Base-by-base conservation (phyloP, 225 moss, liverwort and hornwort genomes). In the Polytrichum commune region DNA sequence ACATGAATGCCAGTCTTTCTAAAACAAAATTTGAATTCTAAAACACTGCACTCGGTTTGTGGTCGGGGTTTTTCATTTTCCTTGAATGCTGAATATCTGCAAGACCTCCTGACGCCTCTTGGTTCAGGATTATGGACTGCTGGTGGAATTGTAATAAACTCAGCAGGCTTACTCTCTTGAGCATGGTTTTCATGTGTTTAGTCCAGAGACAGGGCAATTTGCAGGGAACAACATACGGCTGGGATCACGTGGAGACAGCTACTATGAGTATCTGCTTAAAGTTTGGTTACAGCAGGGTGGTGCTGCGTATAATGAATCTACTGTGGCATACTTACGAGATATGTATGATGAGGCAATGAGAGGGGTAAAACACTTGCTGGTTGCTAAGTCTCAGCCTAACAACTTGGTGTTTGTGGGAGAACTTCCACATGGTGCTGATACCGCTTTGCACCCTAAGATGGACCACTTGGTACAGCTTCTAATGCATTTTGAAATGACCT, bases 281-380 rank as follows among this genome's bases (percentile, higher is more conserved):
- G 94, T 98, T n/a, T 98, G 97, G 94, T 79, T 98, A 85, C 97
- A 92, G 80, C 94, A 94, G 75, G 97, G 97, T 29, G 97, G 97
- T 79, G 94, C 86, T 65, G 88, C 88, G 19, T 76, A 89, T 60
- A 94, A 92, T 69, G 82, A 83, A 65, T 91, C 92, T 27, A 63
- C 79, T 64, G 97, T 98, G 30, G 74, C 90, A 8, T 98, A 94
- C 75, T 74, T 98, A 74, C 88, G 94, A 75, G 85, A 84, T 2
- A 98, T 98, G 97, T 98, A 98, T 83, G 97, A 98, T 27, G 97
- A 98, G 82, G 97, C 97, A 56, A 92, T 98, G 76, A 74, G 80
- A 60, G 97, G 97, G 77, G 94, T 98, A 68, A 92, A 84, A 85
- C 88, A 94, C 60, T 74, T 80, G 32, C 75, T 98, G 71, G 90